These are phyloP conservation scores for Eutypella sp. DNA, from an alignment of 2,329 filamentous ascomycete genomes.

Conservation along the genomic window DNA sequence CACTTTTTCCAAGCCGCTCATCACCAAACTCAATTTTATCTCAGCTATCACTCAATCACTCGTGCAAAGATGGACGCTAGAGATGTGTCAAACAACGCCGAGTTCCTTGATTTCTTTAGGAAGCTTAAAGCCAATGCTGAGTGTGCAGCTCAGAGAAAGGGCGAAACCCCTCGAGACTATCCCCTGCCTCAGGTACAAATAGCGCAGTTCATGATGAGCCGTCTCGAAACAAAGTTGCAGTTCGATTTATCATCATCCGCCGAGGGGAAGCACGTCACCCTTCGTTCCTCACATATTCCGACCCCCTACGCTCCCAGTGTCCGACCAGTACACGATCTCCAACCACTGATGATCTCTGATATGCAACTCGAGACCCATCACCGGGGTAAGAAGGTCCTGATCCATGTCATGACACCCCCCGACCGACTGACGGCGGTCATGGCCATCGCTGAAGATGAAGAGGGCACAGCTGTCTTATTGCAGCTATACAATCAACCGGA, in stretches of 20 bases:
- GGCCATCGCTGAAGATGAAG: slow-evolving; percentile 35
- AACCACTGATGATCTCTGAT: slow-evolving; percentile 18
- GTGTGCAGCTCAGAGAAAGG: slow-evolving; percentile 7
- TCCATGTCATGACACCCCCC: slow-evolving; percentile 16
- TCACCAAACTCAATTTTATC: too few species aligned
- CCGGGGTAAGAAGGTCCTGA: slow-evolving; percentile 10
- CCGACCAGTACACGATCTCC: slow-evolving; percentile 12
- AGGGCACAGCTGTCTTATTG: slow-evolving; percentile 28
- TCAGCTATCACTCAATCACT: too few species aligned
- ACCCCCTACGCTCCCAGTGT: slow-evolving; percentile 21
- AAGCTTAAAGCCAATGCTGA: slow-evolving; percentile 2
- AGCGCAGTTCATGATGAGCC: slow-evolving; percentile 2
- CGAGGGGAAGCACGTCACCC: too few species aligned
- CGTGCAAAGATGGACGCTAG: slow-evolving; percentile 13
- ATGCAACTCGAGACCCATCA: slow-evolving; percentile 29
- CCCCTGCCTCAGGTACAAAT: slow-evolving; percentile 3
- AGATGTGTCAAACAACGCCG: slow-evolving; percentile 3
- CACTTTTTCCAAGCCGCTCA: too few species aligned
- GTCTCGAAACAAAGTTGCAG: background rate
- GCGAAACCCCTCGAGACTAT: slow-evolving; percentile 10
- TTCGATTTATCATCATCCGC: too few species aligned
- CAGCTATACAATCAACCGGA: slow-evolving; percentile 38
- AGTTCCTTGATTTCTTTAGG: background rate
- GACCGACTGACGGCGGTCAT: slow-evolving; percentile 12
- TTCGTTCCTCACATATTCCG: slow-evolving; percentile 10